phyloP scores from a whole-genome alignment of 805 yeast genomes.

The Yarrowia hollandica region DNA sequence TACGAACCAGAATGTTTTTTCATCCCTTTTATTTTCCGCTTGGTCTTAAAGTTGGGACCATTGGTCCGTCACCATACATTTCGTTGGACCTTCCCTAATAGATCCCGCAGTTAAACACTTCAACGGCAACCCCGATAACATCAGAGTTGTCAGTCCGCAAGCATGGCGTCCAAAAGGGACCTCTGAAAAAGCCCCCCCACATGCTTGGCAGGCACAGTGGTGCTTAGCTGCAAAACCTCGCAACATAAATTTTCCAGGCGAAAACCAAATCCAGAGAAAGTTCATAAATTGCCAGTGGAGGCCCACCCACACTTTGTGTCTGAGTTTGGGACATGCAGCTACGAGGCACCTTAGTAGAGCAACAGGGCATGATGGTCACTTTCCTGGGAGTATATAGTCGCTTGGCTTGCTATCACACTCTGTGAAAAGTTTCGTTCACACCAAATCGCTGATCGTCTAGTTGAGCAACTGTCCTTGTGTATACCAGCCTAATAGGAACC shows the following conservation, averaged over 20 bases:
- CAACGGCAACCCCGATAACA: background rate
- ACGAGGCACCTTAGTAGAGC: background rate
- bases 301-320: background rate
- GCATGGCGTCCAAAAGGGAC: too few relatives aligned
- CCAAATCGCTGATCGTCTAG: background rate
- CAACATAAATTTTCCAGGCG: background rate
- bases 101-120: too few relatives aligned
- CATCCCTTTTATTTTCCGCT: background rate
- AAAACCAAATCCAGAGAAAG: background rate
- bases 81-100: too few relatives aligned
- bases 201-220: conserved; percentile 5
- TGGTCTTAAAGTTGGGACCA: background rate
- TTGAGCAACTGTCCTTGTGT: too few relatives aligned
- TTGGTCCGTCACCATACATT: too few relatives aligned
- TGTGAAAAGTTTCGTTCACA: background rate
- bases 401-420: background rate
- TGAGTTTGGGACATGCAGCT: conserved; percentile 8
- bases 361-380: background rate
- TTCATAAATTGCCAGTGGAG: background rate
- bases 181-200: too few relatives aligned
- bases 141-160: too few relatives aligned
- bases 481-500: too few relatives aligned
- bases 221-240: background rate
- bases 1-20: too few relatives aligned
- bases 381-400: conserved; percentile 17